Conservation (phyloP, 2,329 filamentous ascomycete genomes). For the Cordyceps sp. region DNA sequence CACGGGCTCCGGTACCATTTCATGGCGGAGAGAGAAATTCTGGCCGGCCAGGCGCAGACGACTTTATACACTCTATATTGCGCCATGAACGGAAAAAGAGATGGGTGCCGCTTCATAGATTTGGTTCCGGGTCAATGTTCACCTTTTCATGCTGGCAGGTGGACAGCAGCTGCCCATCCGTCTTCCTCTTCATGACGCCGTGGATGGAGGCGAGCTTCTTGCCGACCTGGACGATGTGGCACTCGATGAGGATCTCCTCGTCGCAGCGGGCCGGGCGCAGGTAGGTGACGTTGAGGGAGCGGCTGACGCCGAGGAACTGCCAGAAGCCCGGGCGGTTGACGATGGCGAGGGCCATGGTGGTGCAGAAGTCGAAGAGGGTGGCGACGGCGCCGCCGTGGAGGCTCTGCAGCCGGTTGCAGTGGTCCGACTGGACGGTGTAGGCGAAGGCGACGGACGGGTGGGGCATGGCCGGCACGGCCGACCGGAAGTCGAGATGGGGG, state of each 20-base stretch:
- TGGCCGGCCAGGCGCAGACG: too few relatives aligned
- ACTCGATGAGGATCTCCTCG: constrained; percentile 32
- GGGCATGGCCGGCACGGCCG: constrained; percentile 14
- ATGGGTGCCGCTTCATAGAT: constrained; percentile 9
- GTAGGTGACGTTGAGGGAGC: constrained; percentile 51
- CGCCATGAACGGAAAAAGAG: too few relatives aligned
- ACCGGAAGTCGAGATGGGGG: constrained; percentile 23
- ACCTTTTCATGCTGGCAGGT: constrained; percentile 50
- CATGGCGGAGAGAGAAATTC: too few relatives aligned
- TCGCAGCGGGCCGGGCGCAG: constrained; percentile 42
- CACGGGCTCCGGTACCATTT: too few relatives aligned
- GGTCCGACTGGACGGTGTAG: constrained; percentile 29
- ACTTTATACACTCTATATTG: too few relatives aligned
- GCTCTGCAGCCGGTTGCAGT: constrained; percentile 37
- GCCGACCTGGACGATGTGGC: constrained; percentile 41
- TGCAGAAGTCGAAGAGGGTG: constrained; percentile 51
- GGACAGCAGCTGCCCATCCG: constrained; percentile 34
- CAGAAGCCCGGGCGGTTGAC: constrained; percentile 43
- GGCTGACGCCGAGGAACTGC: constrained; percentile 43
- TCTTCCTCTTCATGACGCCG: constrained; percentile 35
- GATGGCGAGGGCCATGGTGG: constrained; percentile 39
- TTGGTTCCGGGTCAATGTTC: constrained; percentile 33
- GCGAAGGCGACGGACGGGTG: constrained; percentile 25
- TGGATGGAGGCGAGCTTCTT: constrained; percentile 33
- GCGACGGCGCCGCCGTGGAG: constrained; percentile 48